Conservation (phyloP, 2,329 filamentous ascomycete species). For the Apiospora arundinis region DNA sequence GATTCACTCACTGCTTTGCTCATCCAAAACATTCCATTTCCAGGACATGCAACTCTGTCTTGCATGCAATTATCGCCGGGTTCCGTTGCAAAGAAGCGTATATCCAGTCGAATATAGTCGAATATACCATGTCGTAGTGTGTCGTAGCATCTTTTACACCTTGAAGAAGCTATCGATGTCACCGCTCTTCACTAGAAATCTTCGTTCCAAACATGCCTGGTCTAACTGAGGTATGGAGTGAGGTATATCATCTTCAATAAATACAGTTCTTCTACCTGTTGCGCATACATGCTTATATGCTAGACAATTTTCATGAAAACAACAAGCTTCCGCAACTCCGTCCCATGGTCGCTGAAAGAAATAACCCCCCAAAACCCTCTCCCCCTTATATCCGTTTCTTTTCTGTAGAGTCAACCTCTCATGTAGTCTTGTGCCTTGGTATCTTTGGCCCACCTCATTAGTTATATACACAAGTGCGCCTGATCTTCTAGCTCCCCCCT, state of each 20-base stretch:
- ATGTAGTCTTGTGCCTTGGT: not conserved
- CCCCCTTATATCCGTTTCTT: not conserved
- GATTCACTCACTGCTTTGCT: not conserved
- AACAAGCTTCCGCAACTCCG: conserved; percentile 8
- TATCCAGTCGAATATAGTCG: too few relatives aligned
- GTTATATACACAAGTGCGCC: not conserved
- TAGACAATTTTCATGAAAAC: not conserved
- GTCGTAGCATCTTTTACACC: too few relatives aligned
- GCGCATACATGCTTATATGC: not conserved
- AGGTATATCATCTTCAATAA: not conserved
- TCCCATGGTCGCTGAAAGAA: not conserved
- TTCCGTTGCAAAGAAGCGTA: too few relatives aligned
- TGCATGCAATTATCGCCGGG: too few relatives aligned
- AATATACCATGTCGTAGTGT: too few relatives aligned
- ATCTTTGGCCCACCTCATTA: not conserved
- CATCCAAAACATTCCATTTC: not conserved
- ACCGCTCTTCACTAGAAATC: too few relatives aligned
- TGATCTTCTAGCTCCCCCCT: not conserved
- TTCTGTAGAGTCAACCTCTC: not conserved
- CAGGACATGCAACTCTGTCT: not conserved
- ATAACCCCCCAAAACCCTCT: not conserved
- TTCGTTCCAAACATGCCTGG: too few relatives aligned
- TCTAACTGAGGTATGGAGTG: not conserved
- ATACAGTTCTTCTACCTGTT: not conserved
- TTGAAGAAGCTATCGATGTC: too few relatives aligned